Conservation (phyloP, 2,329 filamentous ascomycete genomes). For the Monosporascus cannonballus region DNA sequence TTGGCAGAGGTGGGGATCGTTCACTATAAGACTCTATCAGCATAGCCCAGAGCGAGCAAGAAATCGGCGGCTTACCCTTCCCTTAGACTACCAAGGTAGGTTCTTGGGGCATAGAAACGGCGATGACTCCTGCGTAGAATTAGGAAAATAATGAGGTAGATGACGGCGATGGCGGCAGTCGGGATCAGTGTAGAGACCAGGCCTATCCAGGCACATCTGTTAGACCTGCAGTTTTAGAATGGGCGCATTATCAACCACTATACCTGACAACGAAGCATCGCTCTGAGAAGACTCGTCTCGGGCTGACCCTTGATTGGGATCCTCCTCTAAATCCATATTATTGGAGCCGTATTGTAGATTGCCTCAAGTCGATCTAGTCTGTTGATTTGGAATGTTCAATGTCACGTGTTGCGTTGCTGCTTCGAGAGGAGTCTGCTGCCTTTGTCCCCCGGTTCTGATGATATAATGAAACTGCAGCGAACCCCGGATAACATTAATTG, state of each 20-base stretch:
- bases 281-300: slow-evolving; percentile 4
- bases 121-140: slow-evolving; percentile 37
- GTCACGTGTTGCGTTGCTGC: too few species aligned
- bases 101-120: slow-evolving; percentile 44
- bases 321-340: neutral
- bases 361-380: too few species aligned
- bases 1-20: slow-evolving; percentile 53
- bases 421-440: too few species aligned
- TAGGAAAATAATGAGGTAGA: slow-evolving; percentile 40
- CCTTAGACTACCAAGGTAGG: slow-evolving; percentile 41
- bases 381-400: too few species aligned
- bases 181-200: slow-evolving; percentile 38
- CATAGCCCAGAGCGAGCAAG: slow-evolving; percentile 8
- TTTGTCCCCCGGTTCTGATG: too few species aligned
- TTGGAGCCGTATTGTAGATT: neutral
- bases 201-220: slow-evolving; percentile 20
- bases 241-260: neutral
- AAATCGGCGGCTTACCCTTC: slow-evolving; percentile 26
- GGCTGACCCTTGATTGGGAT: slow-evolving; percentile 4
- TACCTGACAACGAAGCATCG: slow-evolving; percentile 18
- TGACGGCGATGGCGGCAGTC: slow-evolving; percentile 28
- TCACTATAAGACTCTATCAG: slow-evolving; percentile 32
- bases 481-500: too few species aligned
- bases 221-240: slow-evolving; percentile 1
- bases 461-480: too few species aligned